Evolutionary conservation across 2,329 filamentous ascomycete species (phyloP).

Genomic region (Sordariomycetes sp.): DNA sequence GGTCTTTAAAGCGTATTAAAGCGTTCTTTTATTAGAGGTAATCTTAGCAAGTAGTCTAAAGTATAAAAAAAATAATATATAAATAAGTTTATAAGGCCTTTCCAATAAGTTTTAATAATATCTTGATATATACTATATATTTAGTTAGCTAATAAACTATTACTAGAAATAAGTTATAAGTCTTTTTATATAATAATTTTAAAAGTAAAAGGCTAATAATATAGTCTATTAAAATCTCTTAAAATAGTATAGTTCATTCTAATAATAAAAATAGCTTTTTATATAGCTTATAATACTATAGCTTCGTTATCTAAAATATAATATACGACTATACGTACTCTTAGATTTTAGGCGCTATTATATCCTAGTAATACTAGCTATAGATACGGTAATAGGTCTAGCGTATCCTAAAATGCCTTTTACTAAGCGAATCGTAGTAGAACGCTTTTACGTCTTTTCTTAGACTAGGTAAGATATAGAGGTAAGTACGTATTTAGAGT

Average conservation of each 20-base stretch:
- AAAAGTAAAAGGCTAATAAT: conserved; percentile 2
- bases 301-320: not conserved
- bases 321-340: not conserved
- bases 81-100: not conserved
- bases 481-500: no score
- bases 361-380: not conserved
- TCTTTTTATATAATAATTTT: not conserved
- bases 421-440: no score
- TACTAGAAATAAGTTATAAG: not conserved
- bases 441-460: no score
- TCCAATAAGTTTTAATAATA: not conserved
- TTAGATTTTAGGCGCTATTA: not conserved
- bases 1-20: not conserved
- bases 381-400: no score
- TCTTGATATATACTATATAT: not conserved
- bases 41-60: not conserved
- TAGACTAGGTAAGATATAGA: no score
- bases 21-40: not conserved
- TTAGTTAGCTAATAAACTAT: not conserved
- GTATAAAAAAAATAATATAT: not conserved
- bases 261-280: not conserved
- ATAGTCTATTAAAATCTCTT: not conserved
- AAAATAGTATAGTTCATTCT: not conserved
- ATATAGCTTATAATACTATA: not conserved
- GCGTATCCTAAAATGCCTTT: no score